A percentile compares a stretch with the other conserved stretches of the same genome.
phyloP scores from a whole-genome alignment of 352 stramenopile genomes.

The Blastocystis sp. region DNA sequence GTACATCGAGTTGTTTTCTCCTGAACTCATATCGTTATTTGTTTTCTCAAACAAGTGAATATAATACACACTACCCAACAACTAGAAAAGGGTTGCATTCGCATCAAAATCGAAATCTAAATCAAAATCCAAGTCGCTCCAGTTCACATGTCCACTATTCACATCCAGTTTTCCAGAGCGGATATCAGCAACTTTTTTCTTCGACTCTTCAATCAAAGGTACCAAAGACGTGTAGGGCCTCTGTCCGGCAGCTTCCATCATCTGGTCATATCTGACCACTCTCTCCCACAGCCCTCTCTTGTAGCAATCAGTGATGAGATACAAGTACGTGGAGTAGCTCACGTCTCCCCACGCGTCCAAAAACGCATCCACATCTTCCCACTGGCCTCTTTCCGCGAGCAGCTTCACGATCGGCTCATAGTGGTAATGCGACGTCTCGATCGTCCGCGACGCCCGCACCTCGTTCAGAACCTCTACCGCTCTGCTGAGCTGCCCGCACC shows the following conservation, averaged over 20 bases:
- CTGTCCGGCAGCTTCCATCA: constrained; percentile 18
- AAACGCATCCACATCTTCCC: constrained; percentile 59
- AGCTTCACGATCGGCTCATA: constrained; percentile 58
- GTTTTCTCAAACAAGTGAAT: neutral
- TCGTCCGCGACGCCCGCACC: neutral
- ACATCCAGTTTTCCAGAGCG: neutral
- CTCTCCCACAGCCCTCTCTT: constrained; percentile 33
- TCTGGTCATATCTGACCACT: constrained; percentile 20
- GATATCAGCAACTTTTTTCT: neutral
- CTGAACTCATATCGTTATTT: neutral
- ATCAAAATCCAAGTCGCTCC: constrained; percentile 52
- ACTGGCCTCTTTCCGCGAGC: neutral
- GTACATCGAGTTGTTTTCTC: constrained; percentile 54
- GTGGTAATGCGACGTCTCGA: constrained; percentile 34
- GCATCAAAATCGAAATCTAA: constrained; percentile 42
- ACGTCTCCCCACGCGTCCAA: constrained; percentile 46
- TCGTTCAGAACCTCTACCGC: constrained; percentile 27
- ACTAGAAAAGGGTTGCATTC: constrained; percentile 46
- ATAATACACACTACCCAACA: neutral
- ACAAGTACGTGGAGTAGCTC: constrained; percentile 52
- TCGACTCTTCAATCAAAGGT: constrained; percentile 29
- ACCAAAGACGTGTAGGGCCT: constrained; percentile 27
- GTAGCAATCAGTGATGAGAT: constrained; percentile 56
- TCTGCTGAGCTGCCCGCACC: constrained; percentile 7
- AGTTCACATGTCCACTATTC: constrained; percentile 8